Conservation (phyloP, 2,329 filamentous ascomycete genomes). For the Fusarium sp. region DNA sequence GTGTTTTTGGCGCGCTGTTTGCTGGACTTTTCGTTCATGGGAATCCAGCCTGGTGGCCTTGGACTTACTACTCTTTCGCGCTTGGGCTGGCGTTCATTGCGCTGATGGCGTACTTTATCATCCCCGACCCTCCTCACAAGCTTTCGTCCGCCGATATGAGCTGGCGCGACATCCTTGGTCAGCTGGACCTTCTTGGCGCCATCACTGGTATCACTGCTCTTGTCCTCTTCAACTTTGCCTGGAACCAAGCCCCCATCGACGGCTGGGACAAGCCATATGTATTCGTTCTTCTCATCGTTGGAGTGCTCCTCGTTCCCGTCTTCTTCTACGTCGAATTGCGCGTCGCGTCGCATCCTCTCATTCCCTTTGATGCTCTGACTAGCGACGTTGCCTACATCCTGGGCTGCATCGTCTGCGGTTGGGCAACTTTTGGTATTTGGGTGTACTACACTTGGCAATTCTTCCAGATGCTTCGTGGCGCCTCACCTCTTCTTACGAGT, state of each 20-base stretch:
- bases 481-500: slow-evolving; percentile 55
- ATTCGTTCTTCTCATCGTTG: slow-evolving; percentile 67
- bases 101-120: slow-evolving; percentile 45
- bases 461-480: slow-evolving; percentile 55
- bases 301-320: slow-evolving; percentile 61
- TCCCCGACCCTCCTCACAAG: slow-evolving; percentile 47
- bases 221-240: slow-evolving; percentile 73
- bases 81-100: slow-evolving; percentile 50
- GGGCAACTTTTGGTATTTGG: slow-evolving; percentile 66
- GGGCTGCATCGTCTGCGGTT: slow-evolving; percentile 62
- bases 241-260: slow-evolving; percentile 71
- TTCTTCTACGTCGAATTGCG: slow-evolving; percentile 69
- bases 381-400: slow-evolving; percentile 65
- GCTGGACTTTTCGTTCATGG: slow-evolving; percentile 52
- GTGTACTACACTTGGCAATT: slow-evolving; percentile 63
- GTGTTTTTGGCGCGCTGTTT: slow-evolving; percentile 55
- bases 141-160: slow-evolving; percentile 15
- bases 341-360: slow-evolving; percentile 60
- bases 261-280: slow-evolving; percentile 68
- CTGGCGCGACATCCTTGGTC: slow-evolving; percentile 36
- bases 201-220: slow-evolving; percentile 63
- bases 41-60: slow-evolving; percentile 57
- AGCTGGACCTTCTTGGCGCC: slow-evolving; percentile 55
- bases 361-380: slow-evolving; percentile 63
- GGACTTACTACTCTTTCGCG: slow-evolving; percentile 58